Base-by-base conservation (phyloP, 2,329 filamentous ascomycete species). In the Cordyceps tenuipes region DNA sequence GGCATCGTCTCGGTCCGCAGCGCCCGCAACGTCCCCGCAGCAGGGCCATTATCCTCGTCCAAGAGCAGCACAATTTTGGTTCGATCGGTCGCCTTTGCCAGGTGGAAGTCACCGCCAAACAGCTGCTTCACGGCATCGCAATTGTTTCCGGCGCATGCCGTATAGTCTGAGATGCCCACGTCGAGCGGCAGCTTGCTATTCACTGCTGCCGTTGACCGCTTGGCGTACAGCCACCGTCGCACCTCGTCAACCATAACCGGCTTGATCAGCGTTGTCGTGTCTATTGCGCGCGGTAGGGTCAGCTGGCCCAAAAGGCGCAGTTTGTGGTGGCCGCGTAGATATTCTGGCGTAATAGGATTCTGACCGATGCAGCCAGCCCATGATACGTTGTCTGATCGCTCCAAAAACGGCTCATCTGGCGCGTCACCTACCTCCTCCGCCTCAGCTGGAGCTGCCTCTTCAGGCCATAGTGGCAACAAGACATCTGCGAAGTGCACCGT, bases 401-500 rank as follows among this genome's bases (percentile, higher is more conserved):
- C 74, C 0, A 73, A 67, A 63, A 89, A 92, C 0, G 69, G 70
- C 64, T 72, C 72, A 29, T 67, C 68, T 29, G 43, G 31, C 26
- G 17, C 50, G 39, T 31, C 44, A 26, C 48, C 50, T 19, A 17
- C 57, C 50, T 59, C 21, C 43, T 31, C 57, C 50, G 41, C 57
- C 5, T 75, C 66, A 39, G 78, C 75, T 0, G 78, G 76, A 3
- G 79, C 73, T 1, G 79, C 77, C 15, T 63, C 62, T 82, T 79
- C 62, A 58, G 57, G 81, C 71, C 66, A 79, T 76, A 83, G 68
- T 0, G 90, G 90, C 57, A 91, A 87, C 23, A 92, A 72, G 39
- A 95, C 89, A 68, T 95, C 90, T 63, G 81, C 84, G 73, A 89
- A 93, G 5, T 85, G 85, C 49, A 82, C 78, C 1, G 86, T 83